Evolutionary conservation across 1,139 yeast genomes (phyloP).

Genomic region (Kodamaea suecica): DNA sequence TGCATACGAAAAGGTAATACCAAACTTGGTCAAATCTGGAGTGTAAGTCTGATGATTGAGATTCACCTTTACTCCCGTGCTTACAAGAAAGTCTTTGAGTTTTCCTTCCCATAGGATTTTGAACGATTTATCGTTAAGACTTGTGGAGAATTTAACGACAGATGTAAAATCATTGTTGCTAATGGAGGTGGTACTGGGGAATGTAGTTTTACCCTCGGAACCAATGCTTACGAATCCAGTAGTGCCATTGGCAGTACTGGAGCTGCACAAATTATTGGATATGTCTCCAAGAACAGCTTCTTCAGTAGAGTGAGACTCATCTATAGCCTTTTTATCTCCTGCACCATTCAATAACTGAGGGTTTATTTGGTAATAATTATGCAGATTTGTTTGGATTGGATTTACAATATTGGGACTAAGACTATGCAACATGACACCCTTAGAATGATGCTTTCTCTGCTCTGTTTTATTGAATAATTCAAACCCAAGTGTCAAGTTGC

Average conservation of each 20-base stretch:
- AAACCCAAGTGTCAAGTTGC: constrained; percentile 82
- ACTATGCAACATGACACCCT: not conserved
- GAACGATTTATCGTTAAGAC: constrained; percentile 58
- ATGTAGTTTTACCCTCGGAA: not conserved
- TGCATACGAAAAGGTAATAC: constrained; percentile 41
- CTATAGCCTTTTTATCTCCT: not conserved
- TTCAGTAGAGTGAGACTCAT: not conserved
- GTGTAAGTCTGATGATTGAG: constrained; percentile 27
- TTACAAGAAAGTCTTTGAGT: constrained; percentile 71
- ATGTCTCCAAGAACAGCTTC: not conserved
- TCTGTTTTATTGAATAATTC: constrained; percentile 58
- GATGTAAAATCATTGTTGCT: constrained; percentile 43
- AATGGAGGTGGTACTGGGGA: not conserved
- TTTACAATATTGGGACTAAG: constrained; percentile 11
- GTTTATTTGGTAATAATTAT: constrained; percentile 26
- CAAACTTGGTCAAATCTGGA: constrained; percentile 40
- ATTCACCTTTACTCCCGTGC: constrained; percentile 63
- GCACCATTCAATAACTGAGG: constrained; percentile 18
- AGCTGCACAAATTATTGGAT: not conserved
- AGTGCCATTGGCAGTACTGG: not conserved
- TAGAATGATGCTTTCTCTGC: not conserved
- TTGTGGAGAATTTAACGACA: constrained; percentile 73
- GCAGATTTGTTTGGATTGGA: constrained; percentile 27
- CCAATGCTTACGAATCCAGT: not conserved
- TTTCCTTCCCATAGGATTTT: constrained; percentile 87